Base-by-base conservation (phyloP, 116 monocot genomes). In the Posidonia oceanica region DNA sequence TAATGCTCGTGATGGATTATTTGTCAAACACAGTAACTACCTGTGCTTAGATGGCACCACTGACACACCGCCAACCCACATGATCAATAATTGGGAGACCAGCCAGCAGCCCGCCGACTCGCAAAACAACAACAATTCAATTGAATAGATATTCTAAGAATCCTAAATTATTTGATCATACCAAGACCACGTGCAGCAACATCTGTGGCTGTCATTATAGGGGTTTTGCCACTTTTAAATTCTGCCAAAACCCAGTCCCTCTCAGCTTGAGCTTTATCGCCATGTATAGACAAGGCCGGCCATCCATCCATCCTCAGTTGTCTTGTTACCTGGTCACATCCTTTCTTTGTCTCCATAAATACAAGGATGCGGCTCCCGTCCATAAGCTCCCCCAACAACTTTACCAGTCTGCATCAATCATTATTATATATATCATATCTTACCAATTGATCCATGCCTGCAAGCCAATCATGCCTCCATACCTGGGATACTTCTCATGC, bases 181-280 rank as follows among this genome's bases (percentile, higher is more conserved):
- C 96, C 96, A 88, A 96, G 96, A 78, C 96, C 96, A 74, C 96
- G 96, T 61, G 96, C 96, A 64, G 96, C 96, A 55, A 96, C 96
- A 83, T 96, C 96, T 72, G 96, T 96, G 54, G 96, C 96, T 72
- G 88, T 82, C 96, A 96, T 96, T 71, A 96, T 87, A 63, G 91
- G 96, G 81, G 86, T 91, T 12, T 68, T 88, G 77, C 96, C 96
- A 78, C 85, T 96, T 81, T 80, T 96, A 75, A 96, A 96, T 65
- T 91, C 81, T 74, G 86, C 67, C 20, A 96, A 70, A 78, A 96
- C 96, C 88, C 91, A 91, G 58, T 96, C 96, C 80, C 96, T 88
- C 80, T 96, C 96, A 64, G 91, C 68, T 78, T 96, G 96, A 17
- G 83, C 80, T 86, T 96, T 96, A 76, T 96, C 91, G 59, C 96